Base-by-base conservation (phyloP, 2,329 filamentous ascomycete genomes). In the Fusarium sp. region DNA sequence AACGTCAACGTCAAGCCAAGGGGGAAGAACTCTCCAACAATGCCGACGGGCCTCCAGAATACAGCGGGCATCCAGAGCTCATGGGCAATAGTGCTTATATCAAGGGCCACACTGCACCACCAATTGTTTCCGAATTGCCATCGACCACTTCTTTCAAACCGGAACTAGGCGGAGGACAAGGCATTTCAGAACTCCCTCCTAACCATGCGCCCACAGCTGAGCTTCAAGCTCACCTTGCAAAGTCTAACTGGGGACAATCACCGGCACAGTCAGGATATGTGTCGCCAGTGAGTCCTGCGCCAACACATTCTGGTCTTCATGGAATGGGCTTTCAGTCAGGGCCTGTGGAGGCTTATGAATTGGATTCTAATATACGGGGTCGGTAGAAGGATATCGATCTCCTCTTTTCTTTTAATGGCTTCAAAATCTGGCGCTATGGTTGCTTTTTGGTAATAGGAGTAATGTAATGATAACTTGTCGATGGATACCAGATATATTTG, bases 261-360 rank as follows among this genome's bases (percentile, higher is more conserved):
- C 64, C 71, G 13, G 60, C 74, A 18, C 73, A 77, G 9, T 47
- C 69, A 8, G 62, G 57, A 8, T 67, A 68, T 44, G 60, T 57
- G 5, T 70, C 71, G 20, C 69, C 66, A 1, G 46, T 60, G 10
- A 57, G 71, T 35, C 68, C 65, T 35, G 56, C 55, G 9, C 70
- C 65, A 39, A 33, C 67, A 11, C 68, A 77, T 22, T 44, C 63
- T 6, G 49, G 72, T n/a, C 63, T 69, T 25, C 69, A 73, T 4
- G 69, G 61, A 2, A 66, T 76, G 50, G 74, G 77, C 6, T 84
- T 79, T 78, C 79, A 83, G 52, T 76, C 82, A 3, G 82, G 82
- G 7, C 81, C 81, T 4, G 77, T 81, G 35, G 76, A 80, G 27
- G 68, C 74, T 13, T 81, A 80, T 50, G 79, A 83, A 54, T 50